Evolutionary conservation across 2,329 filamentous ascomycete species (phyloP), one percentile per base, ranked within the genome.

Genomic region (Ascochyta rabiei): DNA sequence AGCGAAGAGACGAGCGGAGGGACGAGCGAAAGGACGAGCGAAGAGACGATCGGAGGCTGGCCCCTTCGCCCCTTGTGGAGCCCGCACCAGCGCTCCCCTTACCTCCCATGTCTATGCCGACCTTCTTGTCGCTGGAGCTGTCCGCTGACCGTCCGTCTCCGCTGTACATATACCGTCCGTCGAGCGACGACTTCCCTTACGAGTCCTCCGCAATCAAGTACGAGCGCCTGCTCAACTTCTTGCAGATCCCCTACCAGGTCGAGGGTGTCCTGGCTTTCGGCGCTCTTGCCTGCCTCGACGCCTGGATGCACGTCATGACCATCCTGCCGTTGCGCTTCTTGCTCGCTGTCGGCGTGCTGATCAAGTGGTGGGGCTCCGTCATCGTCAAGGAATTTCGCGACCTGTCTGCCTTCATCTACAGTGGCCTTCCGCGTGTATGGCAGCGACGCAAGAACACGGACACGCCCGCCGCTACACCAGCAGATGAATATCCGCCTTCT

Each of bases 271-370:
- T 99, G 6, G 86, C 87, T 56, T 98, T 99, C 76, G 95, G 95
- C 6, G 88, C 90, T 0, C 77, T 98, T 30, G 93, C 93, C 6
- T 99, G 95, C 75, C 81, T 99, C 6, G 95, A 99, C 73, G 90
- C 93, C 1, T 99, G 93, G 92, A 84, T 99, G 1, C 95, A 97
- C 76, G 96, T 91, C 0, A 96, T 99, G 66, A 99, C 95, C 0
- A 96, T 99, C 39, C 80, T 99, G 0, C 95, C 95, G 0, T 82
- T 99, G 55, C 85, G 95, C 2, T 98, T 99, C 66, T 74, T 89
- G 48, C 89, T 93, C 54, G 93, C 95, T 1, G 67, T 93, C 0
- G 86, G 85, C 18, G 86, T 98, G 2, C 77, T 99, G 23, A 74
- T 86, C 9, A 83, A 85, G 56, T 98, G 93, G 83, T 96, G 91